phyloP scores from a whole-genome alignment of 495 filamentous ascomycete species.

The Penicillium roqueforti region DNA sequence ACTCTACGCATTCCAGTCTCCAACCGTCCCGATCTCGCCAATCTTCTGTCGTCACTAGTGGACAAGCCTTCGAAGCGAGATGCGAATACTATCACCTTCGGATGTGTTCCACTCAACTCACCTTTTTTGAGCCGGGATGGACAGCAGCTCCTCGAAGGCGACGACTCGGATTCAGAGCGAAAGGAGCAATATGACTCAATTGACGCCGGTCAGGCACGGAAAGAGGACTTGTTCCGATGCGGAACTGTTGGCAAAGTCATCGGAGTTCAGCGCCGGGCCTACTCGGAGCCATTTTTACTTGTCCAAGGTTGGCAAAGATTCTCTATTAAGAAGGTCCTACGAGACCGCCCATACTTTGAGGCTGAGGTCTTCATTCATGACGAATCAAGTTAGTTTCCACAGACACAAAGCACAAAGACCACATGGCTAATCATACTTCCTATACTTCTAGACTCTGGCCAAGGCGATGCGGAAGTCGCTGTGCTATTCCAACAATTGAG shows the following conservation, averaged over 20 bases:
- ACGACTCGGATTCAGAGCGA: conserved; percentile 32
- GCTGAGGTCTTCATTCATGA: conserved; percentile 64
- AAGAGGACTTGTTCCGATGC: conserved; percentile 69
- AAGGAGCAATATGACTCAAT: conserved; percentile 40
- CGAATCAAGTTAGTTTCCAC: conserved; percentile 46
- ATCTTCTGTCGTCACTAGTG: conserved; percentile 73
- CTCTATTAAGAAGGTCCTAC: conserved; percentile 64
- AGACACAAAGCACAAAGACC: background rate
- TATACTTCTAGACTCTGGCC: conserved; percentile 27
- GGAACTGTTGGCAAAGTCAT: conserved; percentile 79
- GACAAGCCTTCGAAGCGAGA: conserved; percentile 61
- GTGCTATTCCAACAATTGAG: conserved; percentile 76
- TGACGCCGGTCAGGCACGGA: conserved; percentile 57
- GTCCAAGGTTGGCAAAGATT: conserved; percentile 83
- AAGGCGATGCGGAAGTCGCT: conserved; percentile 54
- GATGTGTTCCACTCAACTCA: conserved; percentile 76
- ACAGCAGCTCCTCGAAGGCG: conserved; percentile 61
- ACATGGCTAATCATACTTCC: conserved; percentile 11
- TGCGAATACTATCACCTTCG: conserved; percentile 63
- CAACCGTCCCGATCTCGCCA: conserved; percentile 76
- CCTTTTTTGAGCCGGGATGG: conserved; percentile 64
- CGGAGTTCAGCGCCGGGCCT: conserved; percentile 73
- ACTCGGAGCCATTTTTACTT: conserved; percentile 73
- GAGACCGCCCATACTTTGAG: conserved; percentile 83
- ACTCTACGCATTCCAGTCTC: conserved; percentile 71